Evolutionary conservation across 768 basidiomycete species (phyloP), one percentile per base, ranked within the genome.

Genomic region (Macrocybe gigantea): DNA sequence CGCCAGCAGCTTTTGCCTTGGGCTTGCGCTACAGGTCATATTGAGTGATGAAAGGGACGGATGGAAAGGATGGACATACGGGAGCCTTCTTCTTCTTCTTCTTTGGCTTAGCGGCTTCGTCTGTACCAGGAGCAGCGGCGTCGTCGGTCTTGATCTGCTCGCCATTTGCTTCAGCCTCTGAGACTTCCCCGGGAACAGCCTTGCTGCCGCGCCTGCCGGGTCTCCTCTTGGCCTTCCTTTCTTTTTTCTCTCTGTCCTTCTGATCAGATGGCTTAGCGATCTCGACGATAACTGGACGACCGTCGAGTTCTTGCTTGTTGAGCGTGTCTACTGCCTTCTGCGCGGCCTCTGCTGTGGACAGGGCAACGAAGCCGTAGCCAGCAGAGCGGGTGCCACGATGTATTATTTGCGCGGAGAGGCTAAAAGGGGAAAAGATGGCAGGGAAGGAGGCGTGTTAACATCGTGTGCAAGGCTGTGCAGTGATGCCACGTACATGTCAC

Each of bases 281-380:
- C 79, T 95, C 90, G 71, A 94, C 77, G 71, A 93, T 86, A 63
- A 95, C 83, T 66, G 71, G 73, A 68, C 93, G 90, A 56, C 86
- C 88, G 56, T 92, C 87, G 69, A 95, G 86, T 71, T 92, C 87
- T 66, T 82, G 77, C 73, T 87, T 85, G 80, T 93, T 75, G 63
- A 95, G 87, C 59, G 73, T 67, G 53, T 90, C 83, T 66, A 93
- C 88, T 52, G 93, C 93, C 67, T 81, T 80, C 72, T 90, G 77
- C 52, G 87, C 90, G 63, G 91, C 88, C 69, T 88, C 89, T 64
- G 73, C 74, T 65, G 77, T 84, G 62, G 78, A 70, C 67, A 93
- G 75, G 57, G 91, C 82, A 63, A 94, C 92, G 66, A 95, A 95
- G 57, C 91, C 93, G 70, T 94, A 95, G 52, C 93, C 90, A 62